Evolutionary conservation across 1,139 yeast species (phyloP).

Genomic region (Suhomyces chickasaworum): DNA sequence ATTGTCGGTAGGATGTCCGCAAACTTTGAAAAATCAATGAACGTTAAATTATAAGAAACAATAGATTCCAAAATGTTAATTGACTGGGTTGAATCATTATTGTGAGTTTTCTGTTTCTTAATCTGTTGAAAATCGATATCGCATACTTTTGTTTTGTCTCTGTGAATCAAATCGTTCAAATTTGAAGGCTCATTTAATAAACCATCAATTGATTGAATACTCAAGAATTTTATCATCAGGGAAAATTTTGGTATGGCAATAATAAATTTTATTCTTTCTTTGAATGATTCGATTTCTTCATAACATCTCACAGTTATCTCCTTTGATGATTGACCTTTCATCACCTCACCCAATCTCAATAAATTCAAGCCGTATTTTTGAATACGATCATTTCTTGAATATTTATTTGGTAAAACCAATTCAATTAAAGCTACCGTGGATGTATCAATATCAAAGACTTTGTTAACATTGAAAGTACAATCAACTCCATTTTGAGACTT

Average conservation of each 20-base stretch:
- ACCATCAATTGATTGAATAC: not conserved
- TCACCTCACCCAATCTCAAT: constrained; percentile 20
- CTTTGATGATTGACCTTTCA: constrained; percentile 5
- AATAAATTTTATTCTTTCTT: constrained; percentile 15
- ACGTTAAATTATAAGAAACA: constrained; percentile 8
- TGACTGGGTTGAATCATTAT: not conserved
- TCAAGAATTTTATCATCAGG: too few relatives aligned
- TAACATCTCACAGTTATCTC: constrained; percentile 9
- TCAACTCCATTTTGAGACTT: constrained; percentile 7
- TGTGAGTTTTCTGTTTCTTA: constrained; percentile 1
- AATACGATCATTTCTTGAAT: constrained; percentile 24
- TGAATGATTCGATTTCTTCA: constrained; percentile 10
- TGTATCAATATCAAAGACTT: constrained; percentile 1
- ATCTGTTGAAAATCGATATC: not conserved
- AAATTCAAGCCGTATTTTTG: constrained; percentile 29
- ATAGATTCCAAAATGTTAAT: constrained; percentile 5
- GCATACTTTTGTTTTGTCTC: not conserved
- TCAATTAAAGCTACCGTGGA: constrained; percentile 22
- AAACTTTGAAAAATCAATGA: constrained; percentile 1
- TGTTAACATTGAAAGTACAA: constrained; percentile 3
- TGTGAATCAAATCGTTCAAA: not conserved
- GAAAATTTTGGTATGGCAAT: constrained; percentile 13
- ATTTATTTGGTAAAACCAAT: constrained; percentile 35
- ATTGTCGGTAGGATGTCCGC: constrained; percentile 8
- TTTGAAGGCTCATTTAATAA: not conserved